Conservation (phyloP, 768 basidiomycete species). For the Tephrocybe sp. region DNA sequence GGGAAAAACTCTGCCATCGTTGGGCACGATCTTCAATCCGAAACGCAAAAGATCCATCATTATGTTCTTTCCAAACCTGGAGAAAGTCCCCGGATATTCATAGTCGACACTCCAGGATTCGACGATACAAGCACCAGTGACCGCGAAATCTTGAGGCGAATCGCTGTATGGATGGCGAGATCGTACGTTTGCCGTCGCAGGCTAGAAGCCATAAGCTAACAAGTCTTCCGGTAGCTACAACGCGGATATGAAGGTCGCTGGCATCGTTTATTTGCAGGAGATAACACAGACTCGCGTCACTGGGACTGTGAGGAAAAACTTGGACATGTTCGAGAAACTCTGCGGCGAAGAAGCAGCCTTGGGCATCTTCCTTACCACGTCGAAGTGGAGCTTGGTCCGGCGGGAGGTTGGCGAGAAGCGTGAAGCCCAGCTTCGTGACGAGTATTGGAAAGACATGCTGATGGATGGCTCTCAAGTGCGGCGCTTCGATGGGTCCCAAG, state of each 20-base stretch:
- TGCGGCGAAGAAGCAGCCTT: slow-evolving; percentile 11
- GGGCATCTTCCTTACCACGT: slow-evolving; percentile 17
- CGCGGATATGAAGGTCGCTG: slow-evolving; percentile 9
- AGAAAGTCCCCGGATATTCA: slow-evolving; percentile 6
- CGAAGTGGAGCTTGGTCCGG: slow-evolving; percentile 36
- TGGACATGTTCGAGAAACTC: slow-evolving; percentile 15
- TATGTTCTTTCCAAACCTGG: slow-evolving; percentile 1
- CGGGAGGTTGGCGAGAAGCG: slow-evolving; percentile 20
- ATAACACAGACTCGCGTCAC: slow-evolving; percentile 17
- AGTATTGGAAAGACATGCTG: slow-evolving; percentile 30
- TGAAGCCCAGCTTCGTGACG: slow-evolving; percentile 24
- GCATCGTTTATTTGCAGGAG: slow-evolving; percentile 14
- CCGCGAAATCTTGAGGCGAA: slow-evolving; percentile 10
- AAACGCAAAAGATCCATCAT: slow-evolving; percentile 1
- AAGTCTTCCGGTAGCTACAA: not conserved
- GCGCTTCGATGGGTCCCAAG: slow-evolving; percentile 19
- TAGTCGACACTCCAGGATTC: slow-evolving; percentile 11
- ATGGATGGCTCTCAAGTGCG: slow-evolving; percentile 23
- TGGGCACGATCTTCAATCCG: not conserved
- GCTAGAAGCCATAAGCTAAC: no score
- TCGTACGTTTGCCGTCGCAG: no score
- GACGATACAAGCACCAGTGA: slow-evolving; percentile 11
- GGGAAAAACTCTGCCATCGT: not conserved
- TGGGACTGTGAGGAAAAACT: slow-evolving; percentile 15
- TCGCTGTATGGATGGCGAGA: slow-evolving; percentile 12